Evolutionary conservation across 2,329 filamentous ascomycete species (phyloP), one percentile per base, ranked within the genome.

Genomic region (Bimuria novae-zelandiae): DNA sequence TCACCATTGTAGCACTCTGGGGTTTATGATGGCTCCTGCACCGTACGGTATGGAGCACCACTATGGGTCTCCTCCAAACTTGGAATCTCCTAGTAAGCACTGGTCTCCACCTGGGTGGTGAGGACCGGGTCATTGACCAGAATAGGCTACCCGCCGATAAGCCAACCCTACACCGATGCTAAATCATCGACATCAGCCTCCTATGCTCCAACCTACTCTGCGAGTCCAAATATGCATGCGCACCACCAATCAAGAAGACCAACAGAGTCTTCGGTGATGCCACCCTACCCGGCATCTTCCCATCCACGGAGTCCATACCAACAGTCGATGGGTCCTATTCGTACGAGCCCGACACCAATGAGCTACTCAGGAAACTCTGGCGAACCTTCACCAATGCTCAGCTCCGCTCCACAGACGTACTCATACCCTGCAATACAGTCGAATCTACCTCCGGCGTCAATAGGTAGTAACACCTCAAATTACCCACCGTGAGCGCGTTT

Each of bases 11-110:
- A 76, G 73, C 69, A 71, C 70, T 54, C 62, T 75, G 61, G 72
- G 67, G 48, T 74, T 68, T 55, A 72, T 74, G 67, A 73, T 74
- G 72, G 62, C 71, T 56, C 68, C 73, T 61, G 65, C 71, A 54
- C 74, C 73, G 52, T 74, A 75, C 61, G 67, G 65, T 55, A 65
- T 72, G 60, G 67, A 69, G 22, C 44, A 47, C 52, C 65, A 74
- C 33, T 74, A 71, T 52, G 67, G 67, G 35, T 69, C 69, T 39
- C 55, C 67, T 35, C 61, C 64, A 36, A 54, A 64, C 17, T 62
- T 71, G 11, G 68, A 72, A 45, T 64, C 69, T n/a, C 57, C 66
- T 27, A 61, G 57, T 62, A 53, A 55, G 59, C 23, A 37, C 10
- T 8, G 19, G 21, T 19, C 4, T 11, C 33, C 27, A 33, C 36